Conservation (phyloP, 768 basidiomycete genomes). For the Psilocybe azurescens region DNA sequence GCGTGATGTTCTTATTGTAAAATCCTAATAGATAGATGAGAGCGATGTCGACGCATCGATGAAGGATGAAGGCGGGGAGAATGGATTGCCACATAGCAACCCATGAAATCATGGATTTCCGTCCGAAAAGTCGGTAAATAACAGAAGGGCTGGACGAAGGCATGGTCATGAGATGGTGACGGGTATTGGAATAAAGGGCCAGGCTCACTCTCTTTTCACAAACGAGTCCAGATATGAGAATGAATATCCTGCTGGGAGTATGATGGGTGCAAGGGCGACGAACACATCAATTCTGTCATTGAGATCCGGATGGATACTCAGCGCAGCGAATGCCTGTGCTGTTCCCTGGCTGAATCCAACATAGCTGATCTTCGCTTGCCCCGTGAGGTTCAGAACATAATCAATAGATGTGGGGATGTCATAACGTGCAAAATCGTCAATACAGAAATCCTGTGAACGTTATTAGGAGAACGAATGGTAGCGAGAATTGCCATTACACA, state of each 20-base stretch:
- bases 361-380: constrained; percentile 17
- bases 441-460: constrained; percentile 18
- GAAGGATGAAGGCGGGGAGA: constrained; percentile 19
- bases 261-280: constrained; percentile 57
- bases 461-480: background rate
- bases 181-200: background rate
- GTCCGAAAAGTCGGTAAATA: constrained; percentile 19
- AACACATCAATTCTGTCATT: constrained; percentile 81
- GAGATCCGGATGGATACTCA: constrained; percentile 77
- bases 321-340: constrained; percentile 80
- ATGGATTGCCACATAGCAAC: constrained; percentile 21
- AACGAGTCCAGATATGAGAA: constrained; percentile 13
- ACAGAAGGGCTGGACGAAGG: constrained; percentile 12
- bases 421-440: constrained; percentile 23
- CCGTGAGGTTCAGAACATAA: constrained; percentile 17
- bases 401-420: constrained; percentile 25
- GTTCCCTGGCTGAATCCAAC: constrained; percentile 74
- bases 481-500: background rate
- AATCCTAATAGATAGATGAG: constrained; percentile 17
- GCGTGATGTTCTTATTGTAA: constrained; percentile 20
- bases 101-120: constrained; percentile 18
- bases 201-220: constrained; percentile 20
- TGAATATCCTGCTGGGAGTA: constrained; percentile 21
- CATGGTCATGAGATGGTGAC: background rate
- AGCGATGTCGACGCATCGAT: constrained; percentile 16